Conservation (phyloP, 805 yeast species). For the Candida khao-thaluensis region DNA sequence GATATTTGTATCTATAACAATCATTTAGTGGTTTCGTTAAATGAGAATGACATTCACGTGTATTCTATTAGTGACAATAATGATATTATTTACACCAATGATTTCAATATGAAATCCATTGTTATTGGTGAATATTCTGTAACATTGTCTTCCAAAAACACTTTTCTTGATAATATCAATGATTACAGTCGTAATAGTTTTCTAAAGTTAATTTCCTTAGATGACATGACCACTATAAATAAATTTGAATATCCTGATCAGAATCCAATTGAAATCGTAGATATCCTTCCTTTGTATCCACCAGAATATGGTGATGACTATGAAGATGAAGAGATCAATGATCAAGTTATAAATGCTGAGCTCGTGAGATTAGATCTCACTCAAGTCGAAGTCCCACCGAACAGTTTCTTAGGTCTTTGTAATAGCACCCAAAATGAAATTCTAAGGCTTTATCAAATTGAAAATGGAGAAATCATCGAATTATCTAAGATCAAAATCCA, state of each 20-base stretch:
- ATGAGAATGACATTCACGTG: conserved; percentile 8
- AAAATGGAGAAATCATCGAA: conserved; percentile 11
- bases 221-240: conserved; percentile 15
- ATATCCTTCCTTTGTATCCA: conserved; percentile 15
- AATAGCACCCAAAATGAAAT: conserved; percentile 14
- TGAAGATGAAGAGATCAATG: conserved; percentile 2
- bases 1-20: conserved; percentile 13
- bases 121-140: conserved; percentile 15
- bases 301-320: neutral
- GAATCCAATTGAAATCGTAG: conserved; percentile 18
- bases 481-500: conserved; percentile 10
- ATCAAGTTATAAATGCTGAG: conserved; percentile 1
- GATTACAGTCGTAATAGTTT: conserved; percentile 16
- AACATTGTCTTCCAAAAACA: conserved; percentile 18
- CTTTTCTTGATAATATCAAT: conserved; percentile 13
- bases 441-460: conserved; percentile 13
- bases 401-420: conserved; percentile 18
- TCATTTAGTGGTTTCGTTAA: conserved; percentile 11
- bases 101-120: conserved; percentile 18
- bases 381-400: conserved; percentile 4
- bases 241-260: conserved; percentile 12
- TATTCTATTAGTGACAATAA: conserved; percentile 7
- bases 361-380: neutral
- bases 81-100: conserved; percentile 17
- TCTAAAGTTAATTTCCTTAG: conserved; percentile 18